Conservation (phyloP, 768 basidiomycete species). For the Suillus ampliporus region DNA sequence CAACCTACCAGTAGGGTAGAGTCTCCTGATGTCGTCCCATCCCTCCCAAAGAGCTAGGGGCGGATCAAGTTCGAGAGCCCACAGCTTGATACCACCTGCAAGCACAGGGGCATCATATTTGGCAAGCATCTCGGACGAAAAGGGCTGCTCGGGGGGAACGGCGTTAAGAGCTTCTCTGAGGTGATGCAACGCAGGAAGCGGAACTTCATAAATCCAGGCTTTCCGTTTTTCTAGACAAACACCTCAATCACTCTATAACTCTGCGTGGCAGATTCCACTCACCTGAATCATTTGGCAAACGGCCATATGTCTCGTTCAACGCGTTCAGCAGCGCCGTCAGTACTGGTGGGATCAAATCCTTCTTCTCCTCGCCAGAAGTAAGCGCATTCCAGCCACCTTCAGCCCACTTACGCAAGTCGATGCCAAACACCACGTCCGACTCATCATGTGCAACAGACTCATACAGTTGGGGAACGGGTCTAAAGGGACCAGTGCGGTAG, state of each 20-base stretch:
- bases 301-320: conserved; percentile 66
- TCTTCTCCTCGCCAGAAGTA: conserved; percentile 60
- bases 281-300: conserved; percentile 69
- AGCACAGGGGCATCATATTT: conserved; percentile 88
- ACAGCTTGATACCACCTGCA: conserved; percentile 85
- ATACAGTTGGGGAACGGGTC: conserved; percentile 84
- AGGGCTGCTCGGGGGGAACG: conserved; percentile 54
- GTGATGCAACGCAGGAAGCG: conserved; percentile 80
- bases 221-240: conserved; percentile 72
- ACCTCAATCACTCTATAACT: conserved; percentile 9
- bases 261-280: conserved; percentile 25
- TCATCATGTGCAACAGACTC: conserved; percentile 85
- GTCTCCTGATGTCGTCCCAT: conserved; percentile 87
- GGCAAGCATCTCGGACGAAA: conserved; percentile 60
- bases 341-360: conserved; percentile 74
- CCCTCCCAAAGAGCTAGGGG: conserved; percentile 86
- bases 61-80: conserved; percentile 90
- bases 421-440: conserved; percentile 87
- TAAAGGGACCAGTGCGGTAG: conserved; percentile 92
- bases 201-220: conserved; percentile 95
- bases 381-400: conserved; percentile 76
- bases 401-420: conserved; percentile 90
- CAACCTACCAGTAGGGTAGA: conserved; percentile 74
- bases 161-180: conserved; percentile 86
- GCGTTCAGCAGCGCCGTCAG: conserved; percentile 68